Percentiles rank a stretch among this genome's conserved stretches.
Evolutionary conservation across 768 basidiomycete species (phyloP).

Genomic region (Tricholoma flavovirens): DNA sequence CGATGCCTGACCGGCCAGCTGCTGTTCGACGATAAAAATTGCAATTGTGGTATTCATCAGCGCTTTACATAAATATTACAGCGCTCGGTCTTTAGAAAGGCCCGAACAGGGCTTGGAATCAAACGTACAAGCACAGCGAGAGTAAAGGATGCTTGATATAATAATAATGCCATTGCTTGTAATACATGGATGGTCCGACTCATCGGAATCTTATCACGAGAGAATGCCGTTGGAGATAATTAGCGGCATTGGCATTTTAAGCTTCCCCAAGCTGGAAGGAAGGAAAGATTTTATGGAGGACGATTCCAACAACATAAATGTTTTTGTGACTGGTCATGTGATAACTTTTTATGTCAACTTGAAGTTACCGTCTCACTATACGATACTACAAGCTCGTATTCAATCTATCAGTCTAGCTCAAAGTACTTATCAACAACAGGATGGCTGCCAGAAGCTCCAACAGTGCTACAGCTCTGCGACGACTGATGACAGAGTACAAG

Average conservation of each 20-base stretch:
- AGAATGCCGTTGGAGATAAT: not conserved
- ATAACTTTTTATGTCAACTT: not conserved
- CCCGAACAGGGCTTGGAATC: not conserved
- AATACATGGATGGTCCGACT: not conserved
- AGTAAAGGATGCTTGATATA: not conserved
- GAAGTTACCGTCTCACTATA: too few species aligned
- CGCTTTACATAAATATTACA: not conserved
- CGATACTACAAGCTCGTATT: too few species aligned
- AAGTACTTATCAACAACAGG: not conserved
- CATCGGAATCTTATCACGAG: not conserved
- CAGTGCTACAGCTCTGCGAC: conserved; percentile 69
- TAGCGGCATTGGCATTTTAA: not conserved
- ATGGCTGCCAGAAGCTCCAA: conserved; percentile 53
- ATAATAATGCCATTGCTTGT: too few species aligned
- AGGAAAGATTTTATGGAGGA: not conserved
- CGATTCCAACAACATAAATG: not conserved
- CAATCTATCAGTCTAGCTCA: not conserved
- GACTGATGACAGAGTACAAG: conserved; percentile 92
- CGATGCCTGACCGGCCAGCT: conserved; percentile 45
- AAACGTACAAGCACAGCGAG: not conserved
- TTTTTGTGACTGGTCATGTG: not conserved
- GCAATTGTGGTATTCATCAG: not conserved
- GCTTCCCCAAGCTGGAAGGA: not conserved
- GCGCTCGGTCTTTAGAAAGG: not conserved
- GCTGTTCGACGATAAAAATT: not conserved